Base-by-base conservation (phyloP, 129 eudicot species). In the Centella asiatica region DNA sequence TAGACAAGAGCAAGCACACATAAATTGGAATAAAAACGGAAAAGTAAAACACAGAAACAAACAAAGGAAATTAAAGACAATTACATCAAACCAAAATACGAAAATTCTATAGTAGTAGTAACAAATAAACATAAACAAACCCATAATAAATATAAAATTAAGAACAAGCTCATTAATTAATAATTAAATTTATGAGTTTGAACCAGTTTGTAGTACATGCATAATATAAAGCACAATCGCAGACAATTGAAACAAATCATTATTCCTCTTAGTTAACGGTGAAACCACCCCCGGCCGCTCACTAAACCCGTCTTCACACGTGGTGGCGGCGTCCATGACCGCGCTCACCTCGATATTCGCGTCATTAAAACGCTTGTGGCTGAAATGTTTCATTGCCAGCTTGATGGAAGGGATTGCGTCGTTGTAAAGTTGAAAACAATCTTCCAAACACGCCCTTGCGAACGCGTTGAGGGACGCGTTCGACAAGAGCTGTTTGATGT, bases 251-350 rank as follows among this genome's bases (percentile, higher is more conserved):
- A 85, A 85, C 0, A 69, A 45, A 6, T 73, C 69, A 9, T 49
- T 28, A 23, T 83, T 90, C 60, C 76, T 70, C 62, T 52, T 81
- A 0, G 78, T 80, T 27, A 90, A 36, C 18, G 89, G 87, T 26
- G 95, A 86, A 76, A 72, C 74, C 7, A 74, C 68, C 5, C 85
- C 84, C 17, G 52, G 32, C 64, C 65, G 67, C 29, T 86, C 76
- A 25, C 51, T 55, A 61, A 90, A 86, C 22, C 87, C 85, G 18
- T 90, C 85, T 65, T 90, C 97, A 49, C 97, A 86, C 34, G 93
- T 86, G 0, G 79, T 72, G 1, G 87, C 50, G 23, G 84, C 81
- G 44, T 76, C 83, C 86, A 90, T 76, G 4, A 83, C 70, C 39
- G 87, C 70, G 26, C 79, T 74, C 32, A 86, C 68, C 37, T 72